Evolutionary conservation across 495 filamentous ascomycete species (phyloP), one percentile per base, ranked within the genome.

Genomic region (Penicillium subrubescens): DNA sequence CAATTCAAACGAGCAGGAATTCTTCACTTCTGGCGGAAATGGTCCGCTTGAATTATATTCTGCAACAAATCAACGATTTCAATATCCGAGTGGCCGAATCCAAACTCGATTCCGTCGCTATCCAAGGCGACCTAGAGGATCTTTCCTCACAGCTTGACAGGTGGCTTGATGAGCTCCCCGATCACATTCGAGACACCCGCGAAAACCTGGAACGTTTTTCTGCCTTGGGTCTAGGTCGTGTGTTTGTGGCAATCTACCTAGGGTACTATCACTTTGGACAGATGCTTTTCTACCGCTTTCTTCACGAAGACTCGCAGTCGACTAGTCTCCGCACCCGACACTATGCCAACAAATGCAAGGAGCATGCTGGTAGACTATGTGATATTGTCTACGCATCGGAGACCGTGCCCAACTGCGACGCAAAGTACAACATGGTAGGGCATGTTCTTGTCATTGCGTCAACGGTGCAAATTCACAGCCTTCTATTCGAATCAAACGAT

Each of bases 221-320:
- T 5, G 61, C 70, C 10, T 64, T 70, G 48, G 79, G 77, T 6
- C 73, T 79, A 2, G 78, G 78, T 14, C 68, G 76, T 8, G 53
- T 78, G 19, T 79, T 80, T 51, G 73, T 75, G 2, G 76, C 79
- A 5, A 63, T 82, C 0, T 77, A 80, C 57, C 63, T 79, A 3
- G 79, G 79, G 8, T 82, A 79, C 62, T 77, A 80, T 41, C 71
- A 82, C 65, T 82, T 74, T 52, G 73, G 71, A 8, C 75, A 76
- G 41, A 71, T 82, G 48, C 76, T 82, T 11, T 81, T 75, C 67
- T 82, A 78, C 60, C 72, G 76, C 55, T 81, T 77, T 60, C 71
- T 82, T 6, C 77, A 80, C 57, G 61, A 54, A 64, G 59, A 62
- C 55, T 60, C 57, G 48, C 44, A 62, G 35, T 7, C 41, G 37